phyloP scores from a whole-genome alignment of 1,284 basidiomycete genomes.

The Quambalaria eucalypti region DNA sequence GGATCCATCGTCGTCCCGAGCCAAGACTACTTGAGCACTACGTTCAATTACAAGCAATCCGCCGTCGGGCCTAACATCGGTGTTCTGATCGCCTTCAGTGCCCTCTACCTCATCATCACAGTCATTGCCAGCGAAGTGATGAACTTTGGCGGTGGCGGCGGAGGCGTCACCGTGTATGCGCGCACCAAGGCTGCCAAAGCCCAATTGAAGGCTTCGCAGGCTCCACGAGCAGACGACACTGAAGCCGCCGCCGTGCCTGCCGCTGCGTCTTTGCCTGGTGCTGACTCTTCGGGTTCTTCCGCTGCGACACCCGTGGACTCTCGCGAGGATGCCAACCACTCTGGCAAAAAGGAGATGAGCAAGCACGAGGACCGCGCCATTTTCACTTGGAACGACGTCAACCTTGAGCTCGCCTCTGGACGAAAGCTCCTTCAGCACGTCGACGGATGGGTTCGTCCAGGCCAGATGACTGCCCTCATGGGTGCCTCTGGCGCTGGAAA shows the following conservation, averaged over 20 bases:
- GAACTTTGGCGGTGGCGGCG: constrained; percentile 7
- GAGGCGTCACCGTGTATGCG: constrained; percentile 14
- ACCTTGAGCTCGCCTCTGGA: constrained; percentile 8
- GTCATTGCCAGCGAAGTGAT: constrained; percentile 24
- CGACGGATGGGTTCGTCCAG: constrained; percentile 13
- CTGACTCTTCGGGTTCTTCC: not conserved
- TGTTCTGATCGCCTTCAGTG: constrained; percentile 21
- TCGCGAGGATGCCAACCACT: not conserved
- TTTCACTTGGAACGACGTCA: constrained; percentile 17
- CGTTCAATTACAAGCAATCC: constrained; percentile 18
- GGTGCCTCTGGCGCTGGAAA: constrained; percentile 14
- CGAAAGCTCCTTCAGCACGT: constrained; percentile 18
- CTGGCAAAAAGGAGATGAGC: constrained; percentile 15
- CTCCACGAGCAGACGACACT: constrained; percentile 5
- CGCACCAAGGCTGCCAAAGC: constrained; percentile 10
- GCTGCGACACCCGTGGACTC: constrained; percentile 4
- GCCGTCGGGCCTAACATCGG: constrained; percentile 27
- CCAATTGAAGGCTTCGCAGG: not conserved
- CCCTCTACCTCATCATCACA: constrained; percentile 35
- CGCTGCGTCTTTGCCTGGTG: not conserved
- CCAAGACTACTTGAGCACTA: constrained; percentile 17
- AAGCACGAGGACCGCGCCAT: constrained; percentile 7
- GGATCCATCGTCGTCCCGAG: constrained; percentile 19
- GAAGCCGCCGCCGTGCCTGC: constrained; percentile 4
- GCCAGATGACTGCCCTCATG: constrained; percentile 13